Conservation (phyloP, 331 rosid species). For the Rosa hybrid region DNA sequence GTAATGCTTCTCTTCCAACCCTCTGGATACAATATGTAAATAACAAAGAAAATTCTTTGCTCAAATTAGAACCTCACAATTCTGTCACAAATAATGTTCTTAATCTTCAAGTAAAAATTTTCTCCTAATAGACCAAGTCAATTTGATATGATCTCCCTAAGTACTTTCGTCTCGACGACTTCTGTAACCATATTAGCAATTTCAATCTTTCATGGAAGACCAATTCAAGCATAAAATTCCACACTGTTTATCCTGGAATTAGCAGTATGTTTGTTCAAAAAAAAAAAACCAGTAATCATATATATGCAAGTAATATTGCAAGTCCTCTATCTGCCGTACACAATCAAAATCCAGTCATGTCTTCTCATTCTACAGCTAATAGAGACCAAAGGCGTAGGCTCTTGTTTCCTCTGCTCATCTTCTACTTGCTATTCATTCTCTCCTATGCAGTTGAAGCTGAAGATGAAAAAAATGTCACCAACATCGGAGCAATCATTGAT, state of each 20-base stretch:
- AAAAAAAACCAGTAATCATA: not conserved
- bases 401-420: conserved; percentile 22
- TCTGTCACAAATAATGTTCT: not conserved
- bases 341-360: conserved; percentile 16
- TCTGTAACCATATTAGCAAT: not conserved
- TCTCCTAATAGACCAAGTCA: not conserved
- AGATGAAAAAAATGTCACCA: conserved; percentile 17
- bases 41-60: not conserved
- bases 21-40: not conserved
- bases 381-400: conserved; percentile 20
- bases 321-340: not conserved
- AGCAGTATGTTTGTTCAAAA: not conserved
- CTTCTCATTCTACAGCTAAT: conserved; percentile 26
- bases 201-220: not conserved
- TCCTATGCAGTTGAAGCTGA: conserved; percentile 26
- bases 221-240: not conserved
- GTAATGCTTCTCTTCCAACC: not conserved
- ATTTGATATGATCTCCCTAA: not conserved
- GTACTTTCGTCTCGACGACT: not conserved
- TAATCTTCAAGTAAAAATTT: not conserved
- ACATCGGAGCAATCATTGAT: conserved; percentile 48
- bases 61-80: not conserved
- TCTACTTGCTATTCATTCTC: conserved; percentile 19
- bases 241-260: not conserved
- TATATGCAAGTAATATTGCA: not conserved